A percentile compares a stretch with the other conserved stretches of the same genome.
phyloP scores from a whole-genome alignment of 2,329 filamentous ascomycete species.

The Venturia oleaginea region DNA sequence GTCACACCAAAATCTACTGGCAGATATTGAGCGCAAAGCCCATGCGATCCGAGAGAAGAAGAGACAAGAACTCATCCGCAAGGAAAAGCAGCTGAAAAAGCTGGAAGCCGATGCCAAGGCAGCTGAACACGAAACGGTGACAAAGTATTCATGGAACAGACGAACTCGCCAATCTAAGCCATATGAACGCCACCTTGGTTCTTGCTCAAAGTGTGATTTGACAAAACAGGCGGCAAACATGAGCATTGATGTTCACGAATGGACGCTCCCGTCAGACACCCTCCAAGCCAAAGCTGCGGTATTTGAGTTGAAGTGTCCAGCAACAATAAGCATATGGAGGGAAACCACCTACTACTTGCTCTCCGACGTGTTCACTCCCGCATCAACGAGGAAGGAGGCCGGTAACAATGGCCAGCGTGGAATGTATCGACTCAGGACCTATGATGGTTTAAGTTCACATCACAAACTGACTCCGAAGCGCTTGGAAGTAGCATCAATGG shows the following conservation, averaged over 20 bases:
- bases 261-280: slow-evolving; percentile 36
- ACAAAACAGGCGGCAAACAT: slow-evolving; percentile 29
- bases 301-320: slow-evolving; percentile 44
- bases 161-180: slow-evolving; percentile 15
- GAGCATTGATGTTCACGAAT: slow-evolving; percentile 40
- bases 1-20: neutral
- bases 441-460: neutral
- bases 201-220: slow-evolving; percentile 31
- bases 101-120: neutral
- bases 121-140: too few species aligned
- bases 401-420: neutral
- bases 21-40: neutral
- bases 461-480: neutral
- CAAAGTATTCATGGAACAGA: neutral
- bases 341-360: slow-evolving; percentile 44
- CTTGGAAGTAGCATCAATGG: neutral
- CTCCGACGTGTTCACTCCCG: neutral
- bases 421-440: neutral
- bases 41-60: neutral
- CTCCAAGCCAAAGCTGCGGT: slow-evolving; percentile 35
- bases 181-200: too few species aligned
- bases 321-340: slow-evolving; percentile 40
- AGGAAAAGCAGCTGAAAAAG: neutral
- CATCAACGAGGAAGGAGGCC: neutral
- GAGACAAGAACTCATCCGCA: neutral